Percentiles rank a stretch among this genome's conserved stretches.
phyloP scores from a whole-genome alignment of 495 filamentous ascomycete genomes.

The Sabuloglossum arenarium region DNA sequence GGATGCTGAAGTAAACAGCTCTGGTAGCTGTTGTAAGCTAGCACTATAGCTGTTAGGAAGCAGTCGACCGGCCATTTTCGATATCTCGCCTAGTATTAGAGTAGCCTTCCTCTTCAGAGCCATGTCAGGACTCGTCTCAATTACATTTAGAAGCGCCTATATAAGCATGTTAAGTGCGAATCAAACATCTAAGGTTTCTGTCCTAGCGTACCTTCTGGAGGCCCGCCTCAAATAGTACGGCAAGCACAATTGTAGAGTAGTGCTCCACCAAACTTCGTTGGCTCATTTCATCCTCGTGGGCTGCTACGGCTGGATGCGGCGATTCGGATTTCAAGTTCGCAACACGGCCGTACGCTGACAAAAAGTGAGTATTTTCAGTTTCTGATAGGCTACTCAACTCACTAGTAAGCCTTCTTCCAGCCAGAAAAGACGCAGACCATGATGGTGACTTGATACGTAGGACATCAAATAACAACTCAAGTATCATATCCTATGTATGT shows the following conservation, averaged over 20 bases:
- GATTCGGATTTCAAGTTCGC: slow-evolving; percentile 60
- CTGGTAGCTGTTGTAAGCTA: slow-evolving; percentile 64
- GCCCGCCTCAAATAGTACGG: slow-evolving; percentile 65
- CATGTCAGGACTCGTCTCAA: slow-evolving; percentile 52
- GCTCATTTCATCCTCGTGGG: slow-evolving; percentile 37
- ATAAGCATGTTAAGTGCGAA: not conserved
- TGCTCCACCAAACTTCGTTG: slow-evolving; percentile 78
- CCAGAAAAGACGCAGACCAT: slow-evolving; percentile 90
- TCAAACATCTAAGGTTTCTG: not conserved
- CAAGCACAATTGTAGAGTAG: slow-evolving; percentile 76
- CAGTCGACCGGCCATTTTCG: slow-evolving; percentile 71
- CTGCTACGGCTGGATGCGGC: slow-evolving; percentile 19
- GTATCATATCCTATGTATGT: slow-evolving; percentile 20
- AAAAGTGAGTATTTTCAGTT: slow-evolving; percentile 6
- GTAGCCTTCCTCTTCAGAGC: slow-evolving; percentile 73
- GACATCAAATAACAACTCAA: slow-evolving; percentile 80
- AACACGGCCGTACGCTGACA: slow-evolving; percentile 56
- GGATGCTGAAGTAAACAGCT: slow-evolving; percentile 55
- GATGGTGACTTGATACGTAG: slow-evolving; percentile 86
- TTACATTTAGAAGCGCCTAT: slow-evolving; percentile 37
- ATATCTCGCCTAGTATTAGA: slow-evolving; percentile 68
- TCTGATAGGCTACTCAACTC: not conserved
- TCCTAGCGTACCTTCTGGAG: slow-evolving; percentile 39
- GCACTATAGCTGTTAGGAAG: slow-evolving; percentile 61
- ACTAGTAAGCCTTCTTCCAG: slow-evolving; percentile 73